Base-by-base conservation (phyloP, 106 monocot species). In the Dendrobium nobile region DNA sequence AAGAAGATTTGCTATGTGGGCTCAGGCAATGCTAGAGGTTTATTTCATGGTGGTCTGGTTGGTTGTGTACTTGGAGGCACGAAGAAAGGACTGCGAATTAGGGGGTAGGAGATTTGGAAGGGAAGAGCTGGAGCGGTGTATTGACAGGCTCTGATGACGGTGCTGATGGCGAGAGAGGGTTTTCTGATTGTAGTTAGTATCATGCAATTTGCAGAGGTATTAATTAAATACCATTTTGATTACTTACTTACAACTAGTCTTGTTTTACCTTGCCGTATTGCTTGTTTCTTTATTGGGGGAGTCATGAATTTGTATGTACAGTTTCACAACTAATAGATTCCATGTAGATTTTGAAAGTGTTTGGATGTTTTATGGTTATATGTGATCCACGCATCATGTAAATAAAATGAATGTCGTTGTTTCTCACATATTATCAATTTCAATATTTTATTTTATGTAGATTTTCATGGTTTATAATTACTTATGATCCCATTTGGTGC, bases 21-120 rank as follows among this genome's bases (percentile, higher is more conserved):
- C 82, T 24, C 87, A 87, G 72, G 82, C 93, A 22, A 27, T 87
- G 4, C 77, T 82, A 16, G 91, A 93, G 81, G 87, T 93, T 41
- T 93, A 91, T 77, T 93, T 93, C 78, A 87, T 93, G 89, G 93
- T 89, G n/a, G 87, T 84, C 3, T 93, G 93, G 93, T 76, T 93
- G 75, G 26, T 87, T 55, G 64, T 87, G 81, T 93, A 87, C 80
- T 80, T 93, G 41, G 82, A 79, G 20, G 87, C 79, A 11, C 82
- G 89, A 84, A 80, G 67, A 68, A 87, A 84, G 59, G 91, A 86
- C 41, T 89, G 77, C 2, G 82, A 84, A 75, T 72, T 87, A 59
- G 82, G 82, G 33, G 87, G 93, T 16, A 58, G 84, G 64, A 80
- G 79, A 11, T 93, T 93, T 75, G 87, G 89, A 51, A 37, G 75